Evolutionary conservation across 805 yeast species (phyloP).

Genomic region (Priceomyces melissophilus): DNA sequence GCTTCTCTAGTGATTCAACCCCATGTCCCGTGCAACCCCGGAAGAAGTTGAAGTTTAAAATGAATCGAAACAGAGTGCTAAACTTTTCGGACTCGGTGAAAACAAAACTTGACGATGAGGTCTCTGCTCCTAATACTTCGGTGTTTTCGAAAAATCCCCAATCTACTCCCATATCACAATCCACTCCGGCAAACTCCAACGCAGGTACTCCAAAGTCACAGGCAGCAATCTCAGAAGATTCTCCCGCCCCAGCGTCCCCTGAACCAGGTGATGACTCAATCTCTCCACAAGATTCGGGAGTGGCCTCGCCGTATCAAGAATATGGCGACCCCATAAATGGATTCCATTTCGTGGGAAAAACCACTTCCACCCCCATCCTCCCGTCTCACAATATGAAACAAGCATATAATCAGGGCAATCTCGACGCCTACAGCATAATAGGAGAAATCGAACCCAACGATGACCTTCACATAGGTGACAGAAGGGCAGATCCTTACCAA

Average conservation of each 20-base stretch:
- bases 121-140: conserved; percentile 6
- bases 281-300: no score
- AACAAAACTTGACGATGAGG: conserved; percentile 15
- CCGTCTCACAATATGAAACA: conserved; percentile 14
- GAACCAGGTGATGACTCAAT: background rate
- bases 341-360: conserved; percentile 35
- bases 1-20: conserved; percentile 38
- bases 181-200: conserved; percentile 41
- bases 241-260: no score
- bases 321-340: conserved; percentile 41
- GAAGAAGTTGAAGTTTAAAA: conserved; percentile 30
- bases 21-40: conserved; percentile 43
- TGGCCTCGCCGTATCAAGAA: conserved; percentile 20
- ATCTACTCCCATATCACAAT: conserved; percentile 40
- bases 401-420: conserved; percentile 20
- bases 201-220: conserved; percentile 30
- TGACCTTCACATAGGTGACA: conserved; percentile 35
- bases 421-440: conserved; percentile 20
- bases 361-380: conserved; percentile 2
- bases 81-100: conserved; percentile 31
- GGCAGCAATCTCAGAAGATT: no score
- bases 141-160: conserved; percentile 4
- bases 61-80: conserved; percentile 17
- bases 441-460: conserved; percentile 22
- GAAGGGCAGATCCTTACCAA: conserved; percentile 33